These are phyloP conservation scores for Elsinoe australis DNA, from an alignment of 2,329 filamentous ascomycete genomes.

Conservation along the genomic window DNA sequence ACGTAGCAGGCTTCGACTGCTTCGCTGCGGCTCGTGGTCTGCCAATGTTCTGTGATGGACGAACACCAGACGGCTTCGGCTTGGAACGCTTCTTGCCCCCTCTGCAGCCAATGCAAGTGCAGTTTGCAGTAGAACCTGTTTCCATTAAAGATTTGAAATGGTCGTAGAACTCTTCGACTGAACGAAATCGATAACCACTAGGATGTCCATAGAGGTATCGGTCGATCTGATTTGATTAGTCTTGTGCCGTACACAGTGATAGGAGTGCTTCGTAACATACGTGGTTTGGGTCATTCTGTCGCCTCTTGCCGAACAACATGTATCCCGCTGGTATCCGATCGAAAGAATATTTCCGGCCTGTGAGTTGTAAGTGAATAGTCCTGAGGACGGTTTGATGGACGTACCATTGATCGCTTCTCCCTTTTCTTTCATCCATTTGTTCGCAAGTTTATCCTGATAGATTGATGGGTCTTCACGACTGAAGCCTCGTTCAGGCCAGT, in stretches of 20 bases:
- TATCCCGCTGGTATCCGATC: conserved; percentile 50
- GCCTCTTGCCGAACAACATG: conserved; percentile 42
- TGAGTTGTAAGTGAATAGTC: not conserved
- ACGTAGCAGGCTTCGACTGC: no score
- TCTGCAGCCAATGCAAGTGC: conserved; percentile 45
- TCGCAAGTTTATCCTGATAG: conserved; percentile 43
- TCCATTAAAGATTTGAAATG: conserved; percentile 53
- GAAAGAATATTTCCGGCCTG: conserved; percentile 38
- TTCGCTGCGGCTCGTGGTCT: no score
- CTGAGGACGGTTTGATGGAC: conserved; percentile 15
- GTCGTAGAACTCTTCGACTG: conserved; percentile 46
- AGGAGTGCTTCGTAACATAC: conserved; percentile 22
- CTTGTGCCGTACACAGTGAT: not conserved
- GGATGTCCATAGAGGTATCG: conserved; percentile 53
- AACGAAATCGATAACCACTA: conserved; percentile 46
- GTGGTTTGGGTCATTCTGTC: conserved; percentile 32
- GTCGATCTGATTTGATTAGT: conserved; percentile 31
- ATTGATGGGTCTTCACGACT: conserved; percentile 34
- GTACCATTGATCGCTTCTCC: conserved; percentile 34
- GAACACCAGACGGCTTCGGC: not conserved
- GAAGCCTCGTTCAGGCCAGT: conserved; percentile 20
- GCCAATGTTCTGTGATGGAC: no score
- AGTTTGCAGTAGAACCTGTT: conserved; percentile 35
- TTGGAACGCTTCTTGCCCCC: not conserved
- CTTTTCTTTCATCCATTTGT: conserved; percentile 41